A percentile compares a stretch with the other conserved stretches of the same genome.
These are phyloP conservation scores for Lablab purpureus DNA, from an alignment of 306 rosid genomes.

Conservation along the genomic window DNA sequence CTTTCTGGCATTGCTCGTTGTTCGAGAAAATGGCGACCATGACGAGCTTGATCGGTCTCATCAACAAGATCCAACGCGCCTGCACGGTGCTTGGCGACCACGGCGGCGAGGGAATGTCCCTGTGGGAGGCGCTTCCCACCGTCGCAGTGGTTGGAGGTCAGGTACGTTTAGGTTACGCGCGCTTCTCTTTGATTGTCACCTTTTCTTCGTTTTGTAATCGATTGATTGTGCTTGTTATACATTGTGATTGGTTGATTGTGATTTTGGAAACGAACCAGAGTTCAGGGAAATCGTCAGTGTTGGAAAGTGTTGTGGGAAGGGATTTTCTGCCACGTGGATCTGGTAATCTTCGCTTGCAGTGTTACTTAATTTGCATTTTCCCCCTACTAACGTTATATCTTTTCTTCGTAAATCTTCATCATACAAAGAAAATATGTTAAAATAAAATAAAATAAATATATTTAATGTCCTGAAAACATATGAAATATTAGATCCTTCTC, in stretches of 20 bases:
- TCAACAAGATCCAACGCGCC: slow-evolving; percentile 81
- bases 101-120: slow-evolving; percentile 89
- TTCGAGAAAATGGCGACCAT: slow-evolving; percentile 71
- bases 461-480: no score
- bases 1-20: neutral
- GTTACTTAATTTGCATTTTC: neutral
- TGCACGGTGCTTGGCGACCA: slow-evolving; percentile 86
- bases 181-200: neutral
- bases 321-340: slow-evolving; percentile 95
- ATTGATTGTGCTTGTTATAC: neutral
- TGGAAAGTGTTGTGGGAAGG: slow-evolving; percentile 90
- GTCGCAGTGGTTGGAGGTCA: slow-evolving; percentile 94
- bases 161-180: slow-evolving; percentile 40
- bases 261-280: slow-evolving; percentile 55
- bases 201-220: neutral
- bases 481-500: no score
- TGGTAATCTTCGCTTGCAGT: slow-evolving; percentile 48
- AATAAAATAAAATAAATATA: no score
- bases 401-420: no score
- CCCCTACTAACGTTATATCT: neutral
- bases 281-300: slow-evolving; percentile 42
- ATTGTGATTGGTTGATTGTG: neutral
- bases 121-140: slow-evolving; percentile 92
- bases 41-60: slow-evolving; percentile 92
- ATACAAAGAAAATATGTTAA: no score